These are phyloP conservation scores for Sistotremastrum niveocremeum DNA, from an alignment of 768 basidiomycete species.

Conservation along the genomic window DNA sequence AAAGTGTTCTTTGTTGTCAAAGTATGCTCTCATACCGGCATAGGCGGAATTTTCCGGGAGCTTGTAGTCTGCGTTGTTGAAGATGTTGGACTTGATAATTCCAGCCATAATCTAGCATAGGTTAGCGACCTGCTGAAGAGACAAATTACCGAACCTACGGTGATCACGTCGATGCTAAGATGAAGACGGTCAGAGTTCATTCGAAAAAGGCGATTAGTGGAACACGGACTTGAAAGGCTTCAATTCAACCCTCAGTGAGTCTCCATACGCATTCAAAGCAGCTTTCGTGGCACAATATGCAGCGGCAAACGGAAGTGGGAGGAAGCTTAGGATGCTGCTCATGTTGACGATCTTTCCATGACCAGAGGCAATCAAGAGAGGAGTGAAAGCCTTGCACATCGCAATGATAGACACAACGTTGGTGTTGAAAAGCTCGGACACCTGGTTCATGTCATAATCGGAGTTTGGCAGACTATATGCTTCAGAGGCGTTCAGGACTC, in stretches of 20 bases:
- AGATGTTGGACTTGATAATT: too few species aligned
- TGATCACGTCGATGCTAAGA: too few species aligned
- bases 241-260: constrained; percentile 9
- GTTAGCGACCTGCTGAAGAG: too few species aligned
- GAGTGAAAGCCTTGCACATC: constrained; percentile 10
- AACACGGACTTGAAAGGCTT: constrained; percentile 7
- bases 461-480: constrained; percentile 5
- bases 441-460: constrained; percentile 5
- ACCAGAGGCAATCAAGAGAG: constrained; percentile 5
- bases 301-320: constrained; percentile 8
- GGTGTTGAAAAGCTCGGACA: constrained; percentile 7
- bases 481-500: background rate
- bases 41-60: too few species aligned
- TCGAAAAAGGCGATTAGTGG: too few species aligned
- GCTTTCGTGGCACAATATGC: constrained; percentile 8
- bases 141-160: too few species aligned
- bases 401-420: constrained; percentile 9
- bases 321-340: constrained; percentile 7
- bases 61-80: too few species aligned
- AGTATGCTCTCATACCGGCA: too few species aligned
- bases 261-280: constrained; percentile 9
- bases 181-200: too few species aligned
- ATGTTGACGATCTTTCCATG: constrained; percentile 10
- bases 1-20: too few species aligned
- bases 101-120: too few species aligned